Base-by-base conservation (phyloP, 192 early-diverging fungal genomes). In the Backusella liffmaniae region DNA sequence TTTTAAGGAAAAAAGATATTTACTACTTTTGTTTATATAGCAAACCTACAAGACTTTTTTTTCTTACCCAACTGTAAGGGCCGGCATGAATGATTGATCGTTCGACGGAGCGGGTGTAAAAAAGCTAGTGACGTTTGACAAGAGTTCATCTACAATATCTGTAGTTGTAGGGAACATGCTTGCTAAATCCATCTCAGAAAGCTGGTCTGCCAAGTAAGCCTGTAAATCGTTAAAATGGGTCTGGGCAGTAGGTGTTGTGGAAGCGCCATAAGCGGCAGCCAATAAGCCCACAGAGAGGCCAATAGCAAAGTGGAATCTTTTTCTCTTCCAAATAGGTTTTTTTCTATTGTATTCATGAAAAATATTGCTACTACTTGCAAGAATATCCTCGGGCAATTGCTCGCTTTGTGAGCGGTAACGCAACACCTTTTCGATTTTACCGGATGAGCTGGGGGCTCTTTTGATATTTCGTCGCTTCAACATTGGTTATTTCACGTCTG, bases 111-210 rank as follows among this genome's bases (percentile, higher is more conserved):
- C 83, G 0, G 85, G 83, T 36, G 73, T 84, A 49, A 88, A 78
- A 53, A 87, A 87, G 49, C 79, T 77, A 12, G 90, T 87, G 32
- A 94, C 82, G 74, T 94, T 90, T 26, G 81, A 83, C 42, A 92
- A 79, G 67, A 94, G 83, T 66, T 94, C 92, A 51, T 94, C 92
- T 0, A 91, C 84, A 21, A 89, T 76, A 73, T 90, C 85, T 70
- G 87, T 87, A 3, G 88, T 84, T 26, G 88, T 84, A 18, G 92
- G 92, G 10, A 94, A 76, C 74, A 91, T 82, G 21, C 88, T 88
- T 18, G 84, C 75, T 16, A 93, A 74, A 75, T 93, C 92, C 78
- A 93, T 84, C 67, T 93, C 92, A 44, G 81, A 84, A 30, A 88
- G 46, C 15, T 85, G 49, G 13, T 74, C 46, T 32, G 83, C 80